A percentile compares a stretch with the other conserved stretches of the same genome.
These are phyloP conservation scores for Macrotyloma uniflorum DNA, from an alignment of 306 rosid genomes.

Conservation along the genomic window DNA sequence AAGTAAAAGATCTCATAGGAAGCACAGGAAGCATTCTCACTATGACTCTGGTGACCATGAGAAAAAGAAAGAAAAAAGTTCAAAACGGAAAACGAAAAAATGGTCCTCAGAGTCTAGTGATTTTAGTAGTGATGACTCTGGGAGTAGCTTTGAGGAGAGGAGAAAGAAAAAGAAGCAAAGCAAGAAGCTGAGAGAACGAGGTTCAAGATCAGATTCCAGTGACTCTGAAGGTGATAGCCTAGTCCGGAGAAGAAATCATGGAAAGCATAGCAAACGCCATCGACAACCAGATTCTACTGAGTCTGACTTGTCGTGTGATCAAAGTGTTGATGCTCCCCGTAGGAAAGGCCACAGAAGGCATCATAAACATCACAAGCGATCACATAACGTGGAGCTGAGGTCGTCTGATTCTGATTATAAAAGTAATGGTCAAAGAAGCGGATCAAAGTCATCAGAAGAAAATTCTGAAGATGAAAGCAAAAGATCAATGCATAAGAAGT, in stretches of 20 bases:
- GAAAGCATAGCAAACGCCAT: constrained; percentile 58
- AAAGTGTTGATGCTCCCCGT: constrained; percentile 42
- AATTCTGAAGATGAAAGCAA: constrained; percentile 47
- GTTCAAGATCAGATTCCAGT: constrained; percentile 56
- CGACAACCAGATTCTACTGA: constrained; percentile 42
- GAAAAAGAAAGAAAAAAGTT: constrained; percentile 64
- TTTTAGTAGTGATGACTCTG: constrained; percentile 56
- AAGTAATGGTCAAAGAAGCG: constrained; percentile 43
- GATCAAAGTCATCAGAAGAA: constrained; percentile 65
- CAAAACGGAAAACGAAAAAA: constrained; percentile 60
- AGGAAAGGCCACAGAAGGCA: constrained; percentile 51
- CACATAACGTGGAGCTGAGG: constrained; percentile 50
- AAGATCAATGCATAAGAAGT: constrained; percentile 43
- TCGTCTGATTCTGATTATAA: constrained; percentile 55
- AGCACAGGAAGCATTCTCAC: constrained; percentile 67
- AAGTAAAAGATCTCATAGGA: constrained; percentile 64
- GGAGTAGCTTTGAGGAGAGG: constrained; percentile 55
- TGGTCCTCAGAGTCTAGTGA: constrained; percentile 52
- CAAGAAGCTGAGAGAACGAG: constrained; percentile 50
- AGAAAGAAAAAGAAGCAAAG: constrained; percentile 66
- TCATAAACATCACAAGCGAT: constrained; percentile 53
- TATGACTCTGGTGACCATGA: constrained; percentile 60
- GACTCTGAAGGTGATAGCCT: constrained; percentile 46
- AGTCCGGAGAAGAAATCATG: constrained; percentile 47
- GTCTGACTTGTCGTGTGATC: constrained; percentile 49